phyloP scores from a whole-genome alignment of 2,329 filamentous ascomycete genomes.

The Fusarium chlamydosporum region DNA sequence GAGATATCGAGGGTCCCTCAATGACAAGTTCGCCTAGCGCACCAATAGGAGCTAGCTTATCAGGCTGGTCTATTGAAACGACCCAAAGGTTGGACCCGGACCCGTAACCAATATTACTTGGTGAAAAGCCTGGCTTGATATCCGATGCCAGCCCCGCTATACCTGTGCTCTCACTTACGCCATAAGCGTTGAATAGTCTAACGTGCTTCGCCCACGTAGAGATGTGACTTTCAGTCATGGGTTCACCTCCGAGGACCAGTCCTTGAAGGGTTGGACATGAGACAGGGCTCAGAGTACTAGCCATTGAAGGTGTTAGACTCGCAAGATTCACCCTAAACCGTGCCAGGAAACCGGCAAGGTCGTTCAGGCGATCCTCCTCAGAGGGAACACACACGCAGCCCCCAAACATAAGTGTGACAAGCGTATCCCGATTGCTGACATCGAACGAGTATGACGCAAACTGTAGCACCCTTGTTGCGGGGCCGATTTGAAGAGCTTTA shows the following conservation, averaged over 20 bases:
- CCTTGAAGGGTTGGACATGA: background rate
- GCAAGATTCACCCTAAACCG: background rate
- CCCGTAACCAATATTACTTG: slow-evolving; percentile 10
- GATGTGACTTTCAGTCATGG: slow-evolving; percentile 9
- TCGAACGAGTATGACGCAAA: slow-evolving; percentile 18
- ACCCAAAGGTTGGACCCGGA: slow-evolving; percentile 11
- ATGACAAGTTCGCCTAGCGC: slow-evolving; percentile 9
- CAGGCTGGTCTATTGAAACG: background rate
- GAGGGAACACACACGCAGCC: slow-evolving; percentile 2
- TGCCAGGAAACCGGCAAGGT: slow-evolving; percentile 4
- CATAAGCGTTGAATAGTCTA: slow-evolving; percentile 13
- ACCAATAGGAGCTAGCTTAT: slow-evolving; percentile 11
- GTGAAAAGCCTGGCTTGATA: background rate
- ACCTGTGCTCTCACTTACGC: slow-evolving; percentile 14
- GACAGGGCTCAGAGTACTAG: background rate
- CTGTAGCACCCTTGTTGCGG: background rate
- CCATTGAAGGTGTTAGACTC: slow-evolving; percentile 12
- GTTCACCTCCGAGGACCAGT: slow-evolving; percentile 9
- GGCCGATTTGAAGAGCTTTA: background rate
- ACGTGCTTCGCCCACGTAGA: slow-evolving; percentile 13
- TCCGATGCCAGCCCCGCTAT: slow-evolving; percentile 7
- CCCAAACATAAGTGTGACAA: slow-evolving; percentile 11
- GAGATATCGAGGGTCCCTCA: slow-evolving; percentile 4
- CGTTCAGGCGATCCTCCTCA: slow-evolving; percentile 2
- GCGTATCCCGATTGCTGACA: slow-evolving; percentile 9